Evolutionary conservation across 192 early-diverging fungal species (phyloP).

Genomic region (Coemansia sp.): DNA sequence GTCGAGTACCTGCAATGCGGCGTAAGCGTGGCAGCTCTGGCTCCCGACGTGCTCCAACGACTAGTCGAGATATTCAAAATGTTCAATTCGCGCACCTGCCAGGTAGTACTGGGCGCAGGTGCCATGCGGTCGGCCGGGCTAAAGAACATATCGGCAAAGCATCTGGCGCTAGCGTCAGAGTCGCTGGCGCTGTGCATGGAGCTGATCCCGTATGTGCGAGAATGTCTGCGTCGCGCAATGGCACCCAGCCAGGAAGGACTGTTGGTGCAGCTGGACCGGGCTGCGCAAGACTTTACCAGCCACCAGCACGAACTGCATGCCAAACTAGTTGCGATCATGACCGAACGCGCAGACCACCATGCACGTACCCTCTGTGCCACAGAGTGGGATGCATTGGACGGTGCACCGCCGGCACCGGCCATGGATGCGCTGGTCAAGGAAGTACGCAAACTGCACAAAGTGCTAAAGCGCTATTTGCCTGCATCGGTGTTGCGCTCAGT

Average conservation of each 20-base stretch:
- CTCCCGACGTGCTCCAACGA: constrained; percentile 84
- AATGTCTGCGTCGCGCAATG: constrained; percentile 71
- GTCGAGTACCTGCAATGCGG: constrained; percentile 89
- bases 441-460: constrained; percentile 85
- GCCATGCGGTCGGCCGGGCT: constrained; percentile 96
- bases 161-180: constrained; percentile 92
- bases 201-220: constrained; percentile 79
- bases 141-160: constrained; percentile 95
- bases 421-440: constrained; percentile 91
- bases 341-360: constrained; percentile 80
- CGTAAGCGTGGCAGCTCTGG: constrained; percentile 73
- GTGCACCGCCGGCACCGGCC: constrained; percentile 48
- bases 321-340: constrained; percentile 95
- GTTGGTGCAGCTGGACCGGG: constrained; percentile 87
- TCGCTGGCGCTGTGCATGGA: constrained; percentile 85
- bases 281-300: constrained; percentile 76
- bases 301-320: constrained; percentile 89
- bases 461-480: constrained; percentile 84
- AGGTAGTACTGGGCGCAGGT: constrained; percentile 96
- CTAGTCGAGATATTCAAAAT: constrained; percentile 80
- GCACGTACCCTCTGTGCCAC: constrained; percentile 69
- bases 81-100: constrained; percentile 94
- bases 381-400: constrained; percentile 44
- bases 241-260: constrained; percentile 76
- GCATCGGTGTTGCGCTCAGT: constrained; percentile 67